Evolutionary conservation across 371 early-diverging fungal species (phyloP), one percentile per base, ranked within the genome.

Genomic region (Fennellomyces sp.): DNA sequence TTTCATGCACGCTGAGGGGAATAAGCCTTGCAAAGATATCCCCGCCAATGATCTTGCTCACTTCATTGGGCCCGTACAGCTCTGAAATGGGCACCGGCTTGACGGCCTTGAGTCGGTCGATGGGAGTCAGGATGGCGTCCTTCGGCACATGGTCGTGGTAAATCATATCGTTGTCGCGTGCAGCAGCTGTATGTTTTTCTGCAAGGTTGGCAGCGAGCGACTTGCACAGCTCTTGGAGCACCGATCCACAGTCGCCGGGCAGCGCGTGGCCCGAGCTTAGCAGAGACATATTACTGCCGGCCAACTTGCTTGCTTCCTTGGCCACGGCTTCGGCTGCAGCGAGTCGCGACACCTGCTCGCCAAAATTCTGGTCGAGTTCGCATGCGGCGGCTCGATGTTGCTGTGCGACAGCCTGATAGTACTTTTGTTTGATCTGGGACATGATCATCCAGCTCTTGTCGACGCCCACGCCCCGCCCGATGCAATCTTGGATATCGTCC

Each of bases 121-220:
- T 81, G 2, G 93, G 85, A 0, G 90, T 78, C 12, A 98, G 72
- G 3, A 91, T 82, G 41, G 89, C 89, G 52, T 82, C 86, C 61
- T 84, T 86, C 5, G 97, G 97, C 0, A 95, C 94, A 0, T 84
- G 61, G 38, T 92, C 96, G 75, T 96, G 93, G 70, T 98, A 98
- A 41, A 98, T 89, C 73, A 97, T 75, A 64, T 98, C 98, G 63
- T 98, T 98, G 78, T 98, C 98, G 38, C 89, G 89, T 15, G 79
- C 77, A 0, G 88, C 86, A 3, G 72, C 65, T 0, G 70, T 67
- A 56, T 82, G 76, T 54, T 88, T 81, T 48, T 93, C 94, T 0
- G 80, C 69, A 54, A 84, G 84, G 1, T 80, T 51, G 3, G 86
- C 84, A 11, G 82, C 70, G 42, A 80, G 61, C 0, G 83, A 64